A percentile compares a stretch with the other conserved stretches of the same genome.
Conservation (phyloP, 306 rosid species). For the Sophora flavescens region DNA sequence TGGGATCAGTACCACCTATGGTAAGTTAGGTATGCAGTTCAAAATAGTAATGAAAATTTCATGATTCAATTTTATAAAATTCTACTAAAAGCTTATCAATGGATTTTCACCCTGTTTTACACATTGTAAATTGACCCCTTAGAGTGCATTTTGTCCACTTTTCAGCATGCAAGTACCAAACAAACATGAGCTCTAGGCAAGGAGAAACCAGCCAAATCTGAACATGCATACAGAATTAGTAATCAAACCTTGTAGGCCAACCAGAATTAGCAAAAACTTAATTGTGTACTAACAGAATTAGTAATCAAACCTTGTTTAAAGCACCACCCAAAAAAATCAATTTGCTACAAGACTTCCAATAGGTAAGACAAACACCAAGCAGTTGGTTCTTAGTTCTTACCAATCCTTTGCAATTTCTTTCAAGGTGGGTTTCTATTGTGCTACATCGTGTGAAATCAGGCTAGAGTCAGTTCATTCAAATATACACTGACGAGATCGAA, state of each 20-base stretch:
- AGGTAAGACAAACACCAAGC: slow-evolving; percentile 31
- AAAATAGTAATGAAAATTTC: no score
- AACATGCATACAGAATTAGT: slow-evolving; percentile 12
- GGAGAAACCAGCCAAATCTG: slow-evolving; percentile 31
- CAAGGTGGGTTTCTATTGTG: slow-evolving; percentile 15
- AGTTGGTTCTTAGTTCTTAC: slow-evolving; percentile 39
- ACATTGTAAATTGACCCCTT: neutral
- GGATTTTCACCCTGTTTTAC: neutral
- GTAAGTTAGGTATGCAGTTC: neutral
- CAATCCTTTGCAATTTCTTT: slow-evolving; percentile 11
- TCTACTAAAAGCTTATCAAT: no score
- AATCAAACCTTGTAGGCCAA: slow-evolving; percentile 25
- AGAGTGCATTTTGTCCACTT: slow-evolving; percentile 20
- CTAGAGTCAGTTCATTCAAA: slow-evolving; percentile 54
- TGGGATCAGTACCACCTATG: slow-evolving; percentile 9
- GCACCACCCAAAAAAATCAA: slow-evolving; percentile 30
- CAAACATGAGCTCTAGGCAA: slow-evolving; percentile 16
- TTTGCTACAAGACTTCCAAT: slow-evolving; percentile 41
- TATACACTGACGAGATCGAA: slow-evolving; percentile 63
- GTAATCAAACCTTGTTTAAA: slow-evolving; percentile 37
- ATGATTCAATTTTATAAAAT: neutral
- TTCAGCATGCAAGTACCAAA: slow-evolving; percentile 3
- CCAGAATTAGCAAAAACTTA: slow-evolving; percentile 40
- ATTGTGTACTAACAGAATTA: slow-evolving; percentile 29
- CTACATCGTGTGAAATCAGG: slow-evolving; percentile 28